Conservation (phyloP, 106 monocot genomes). For the Dendrobium nobile region DNA sequence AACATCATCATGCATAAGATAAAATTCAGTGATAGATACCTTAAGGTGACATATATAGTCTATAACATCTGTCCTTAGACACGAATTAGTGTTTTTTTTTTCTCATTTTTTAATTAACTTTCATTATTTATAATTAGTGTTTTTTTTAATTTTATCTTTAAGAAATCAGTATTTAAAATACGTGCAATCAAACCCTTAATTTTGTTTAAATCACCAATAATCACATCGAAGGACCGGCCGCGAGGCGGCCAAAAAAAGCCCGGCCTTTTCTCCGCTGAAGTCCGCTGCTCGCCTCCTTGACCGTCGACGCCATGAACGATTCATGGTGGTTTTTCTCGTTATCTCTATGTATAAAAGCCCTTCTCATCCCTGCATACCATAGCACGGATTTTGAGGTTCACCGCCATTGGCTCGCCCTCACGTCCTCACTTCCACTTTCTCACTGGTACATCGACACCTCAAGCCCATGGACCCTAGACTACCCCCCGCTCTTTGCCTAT, state of each 20-base stretch:
- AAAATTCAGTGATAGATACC: too few species aligned
- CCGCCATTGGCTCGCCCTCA: conserved; percentile 88
- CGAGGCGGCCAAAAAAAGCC: background rate
- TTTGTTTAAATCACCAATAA: too few species aligned
- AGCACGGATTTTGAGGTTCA: conserved; percentile 92
- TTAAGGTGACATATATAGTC: too few species aligned
- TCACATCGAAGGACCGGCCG: too few species aligned
- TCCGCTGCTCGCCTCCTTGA: background rate
- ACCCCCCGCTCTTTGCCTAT: conserved; percentile 93
- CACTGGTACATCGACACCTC: conserved; percentile 75
- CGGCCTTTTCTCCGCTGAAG: background rate
- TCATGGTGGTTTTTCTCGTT: conserved; percentile 33
- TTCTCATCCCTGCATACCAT: conserved; percentile 64
- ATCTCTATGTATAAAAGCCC: conserved; percentile 68
- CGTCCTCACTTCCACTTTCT: conserved; percentile 62
- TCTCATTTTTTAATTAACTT: too few species aligned
- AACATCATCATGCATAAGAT: too few species aligned
- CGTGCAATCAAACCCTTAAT: too few species aligned
- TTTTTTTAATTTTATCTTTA: too few species aligned
- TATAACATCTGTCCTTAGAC: too few species aligned
- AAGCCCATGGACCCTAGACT: conserved; percentile 83
- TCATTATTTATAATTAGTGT: too few species aligned
- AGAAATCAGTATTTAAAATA: too few species aligned
- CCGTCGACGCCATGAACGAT: conserved; percentile 7
- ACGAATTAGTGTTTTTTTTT: too few species aligned